phyloP scores from a whole-genome alignment of 106 monocot species.

The Dendrobium chrysotoxum region DNA sequence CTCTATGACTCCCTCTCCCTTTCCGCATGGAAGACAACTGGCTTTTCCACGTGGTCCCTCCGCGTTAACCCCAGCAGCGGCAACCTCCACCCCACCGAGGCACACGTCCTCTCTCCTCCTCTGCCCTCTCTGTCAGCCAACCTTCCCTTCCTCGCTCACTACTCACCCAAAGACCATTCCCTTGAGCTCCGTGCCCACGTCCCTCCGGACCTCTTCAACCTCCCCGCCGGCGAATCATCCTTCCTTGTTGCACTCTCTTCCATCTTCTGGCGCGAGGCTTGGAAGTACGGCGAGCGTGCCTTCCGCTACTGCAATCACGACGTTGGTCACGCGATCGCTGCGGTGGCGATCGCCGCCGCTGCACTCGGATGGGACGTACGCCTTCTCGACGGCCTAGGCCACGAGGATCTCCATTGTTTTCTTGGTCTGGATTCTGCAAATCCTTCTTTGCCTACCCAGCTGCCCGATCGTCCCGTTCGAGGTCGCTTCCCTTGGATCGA shows the following conservation, averaged over 20 bases:
- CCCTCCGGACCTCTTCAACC: conserved; percentile 10
- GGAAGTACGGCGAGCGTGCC: conserved; percentile 97
- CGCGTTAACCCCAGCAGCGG: conserved; percentile 98
- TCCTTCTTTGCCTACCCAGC: conserved; percentile 11
- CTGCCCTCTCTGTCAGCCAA: conserved; percentile 12
- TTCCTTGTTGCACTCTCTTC: conserved; percentile 63
- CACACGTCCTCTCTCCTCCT: conserved; percentile 60
- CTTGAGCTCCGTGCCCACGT: conserved; percentile 49
- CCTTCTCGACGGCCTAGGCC: conserved; percentile 66
- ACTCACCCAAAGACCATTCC: conserved; percentile 84
- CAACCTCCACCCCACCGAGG: conserved; percentile 96
- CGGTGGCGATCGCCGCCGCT: conserved; percentile 58
- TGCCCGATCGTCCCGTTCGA: conserved; percentile 38
- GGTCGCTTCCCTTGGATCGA: conserved; percentile 71
- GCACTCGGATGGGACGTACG: conserved; percentile 79
- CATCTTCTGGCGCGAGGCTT: conserved; percentile 93
- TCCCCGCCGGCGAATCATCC: conserved; percentile 5
- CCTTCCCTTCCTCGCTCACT: conserved; percentile 68
- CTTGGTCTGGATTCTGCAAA: conserved; percentile 27
- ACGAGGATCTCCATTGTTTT: conserved; percentile 40
- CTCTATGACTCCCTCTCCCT: conserved; percentile 91
- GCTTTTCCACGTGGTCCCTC: conserved; percentile 88
- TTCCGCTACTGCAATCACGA: conserved; percentile 97
- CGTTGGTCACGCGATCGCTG: conserved; percentile 85
- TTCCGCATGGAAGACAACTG: conserved; percentile 92